Base-by-base conservation (phyloP, 805 yeast genomes). In the Nakazawaea peltata region DNA sequence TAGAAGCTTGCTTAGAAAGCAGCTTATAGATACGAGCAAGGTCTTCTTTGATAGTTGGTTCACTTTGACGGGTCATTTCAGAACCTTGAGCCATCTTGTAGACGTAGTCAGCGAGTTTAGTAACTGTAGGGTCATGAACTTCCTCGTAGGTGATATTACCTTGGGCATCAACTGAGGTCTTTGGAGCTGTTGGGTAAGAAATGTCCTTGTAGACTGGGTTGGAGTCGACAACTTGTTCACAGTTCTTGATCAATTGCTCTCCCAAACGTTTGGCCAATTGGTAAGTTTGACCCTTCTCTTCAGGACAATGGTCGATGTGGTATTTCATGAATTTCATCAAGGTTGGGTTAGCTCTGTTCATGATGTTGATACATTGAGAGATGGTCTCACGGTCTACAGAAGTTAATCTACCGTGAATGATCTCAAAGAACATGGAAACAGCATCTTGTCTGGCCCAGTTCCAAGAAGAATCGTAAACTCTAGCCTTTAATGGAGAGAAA, bases 361-460 rank as follows among this genome's bases (percentile, higher is more conserved):
- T 88, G 58, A 92, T 85, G 59, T 86, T 84, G 53, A 92, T 88
- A 61, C 98, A 94, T 57, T 87, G 95, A 45, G 90, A 76, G 43
- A 92, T 94, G 44, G 94, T 87, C 66, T 92, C 96, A 59, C 98
- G 78, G 61, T 92, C 97, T 46, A 92, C 82, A 41, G 85, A 80
- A 43, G 87, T 77, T 44, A 82, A 73, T 45, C 84, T 81, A 59
- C 98, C 98, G 60, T 92, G 94, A 49, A 92, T 87, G 51, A 92
- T 87, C 62, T 92, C 97, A 57, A 75, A 92, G 66, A 84, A 92
- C 85, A 92, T 81, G 33, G 87, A 76, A 49, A 92, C 67, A 42
- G 92, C 83, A 58, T 92, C 95, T 69, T 92, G 98, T 63, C 97
- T 84, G 32, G 97, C 97, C 98, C 98, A 92, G 63, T 94, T 94